phyloP scores from a whole-genome alignment of 2,329 filamentous ascomycete species.

The Talaromyces sp. region DNA sequence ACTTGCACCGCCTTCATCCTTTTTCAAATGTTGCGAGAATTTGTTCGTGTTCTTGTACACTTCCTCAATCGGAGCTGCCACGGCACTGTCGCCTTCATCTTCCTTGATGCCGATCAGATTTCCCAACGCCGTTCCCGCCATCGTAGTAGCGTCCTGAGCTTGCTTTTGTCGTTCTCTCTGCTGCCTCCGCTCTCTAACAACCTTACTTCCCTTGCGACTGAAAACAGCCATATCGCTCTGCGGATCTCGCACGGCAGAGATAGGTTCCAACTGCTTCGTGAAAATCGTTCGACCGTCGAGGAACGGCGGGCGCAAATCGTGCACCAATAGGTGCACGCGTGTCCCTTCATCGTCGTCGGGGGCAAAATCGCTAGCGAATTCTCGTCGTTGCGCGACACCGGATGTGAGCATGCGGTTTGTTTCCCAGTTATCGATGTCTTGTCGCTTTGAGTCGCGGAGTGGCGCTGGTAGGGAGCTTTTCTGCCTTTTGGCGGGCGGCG shows the following conservation, averaged over 20 bases:
- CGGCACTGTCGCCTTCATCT: conserved; percentile 80
- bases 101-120: conserved; percentile 96
- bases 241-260: conserved; percentile 85
- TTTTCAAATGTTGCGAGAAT: conserved; percentile 88
- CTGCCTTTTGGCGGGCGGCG: conserved; percentile 39
- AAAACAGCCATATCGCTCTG: conserved; percentile 99
- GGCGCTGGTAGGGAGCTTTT: conserved; percentile 37
- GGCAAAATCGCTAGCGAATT: conserved; percentile 76
- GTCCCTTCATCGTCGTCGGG: conserved; percentile 83
- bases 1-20: conserved; percentile 74
- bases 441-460: conserved; percentile 62
- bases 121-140: conserved; percentile 85
- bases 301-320: conserved; percentile 91
- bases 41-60: conserved; percentile 67
- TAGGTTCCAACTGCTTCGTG: conserved; percentile 93
- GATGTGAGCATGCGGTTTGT: conserved; percentile 98
- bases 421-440: conserved; percentile 97
- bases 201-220: conserved; percentile 87
- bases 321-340: conserved; percentile 83
- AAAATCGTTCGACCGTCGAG: conserved; percentile 93
- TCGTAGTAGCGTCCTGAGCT: conserved; percentile 89
- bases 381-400: conserved; percentile 84
- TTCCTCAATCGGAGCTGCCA: conserved; percentile 70
- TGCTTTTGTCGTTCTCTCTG: conserved; percentile 92
- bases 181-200: conserved; percentile 86